Evolutionary conservation across 2,329 filamentous ascomycete species (phyloP), one percentile per base, ranked within the genome.

Genomic region (Aspergillus brasiliensis): DNA sequence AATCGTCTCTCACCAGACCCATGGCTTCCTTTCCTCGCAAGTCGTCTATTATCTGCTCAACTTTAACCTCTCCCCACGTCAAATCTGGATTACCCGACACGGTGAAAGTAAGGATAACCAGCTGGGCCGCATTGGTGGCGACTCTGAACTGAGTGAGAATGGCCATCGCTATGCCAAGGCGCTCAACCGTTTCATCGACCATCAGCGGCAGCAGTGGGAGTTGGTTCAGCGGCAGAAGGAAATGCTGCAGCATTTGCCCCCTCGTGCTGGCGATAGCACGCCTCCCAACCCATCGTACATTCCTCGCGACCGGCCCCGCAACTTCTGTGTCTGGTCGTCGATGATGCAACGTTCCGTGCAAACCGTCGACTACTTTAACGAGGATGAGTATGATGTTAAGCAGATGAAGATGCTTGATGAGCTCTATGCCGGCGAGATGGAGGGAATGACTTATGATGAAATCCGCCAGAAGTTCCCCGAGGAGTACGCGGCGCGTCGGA

Each of bases 321-420:
- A 97, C 73, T 98, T 97, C 73, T 99, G 95, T 75, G 91, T 99
- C 15, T 99, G 95, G 95, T 97, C 94, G 0, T 96, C 91, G 2
- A 98, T 98, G 94, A 85, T 99, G 64, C 89, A 91, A 73, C 90
- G 95, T 65, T 92, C 91, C 61, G 88, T 95, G 53, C 88, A 97
- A 72, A 96, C 93, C 0, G 92, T 90, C 0, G 88, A 95, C 65
- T 90, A 90, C 74, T 99, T 98, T 74, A 91, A 96, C 67, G 95
- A 98, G 65, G 94, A 98, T 21, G 91, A 97, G 56, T 97, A 94
- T 74, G 95, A 98, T 66, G 88, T 96, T 68, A 99, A 99, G 80
- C 91, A 96, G 67, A 97, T 94, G 92, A 91, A 93, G 71, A 96
- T 97, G 91, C 85, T 99, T 54, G 96, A 99, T 72, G 95, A 99